These are phyloP conservation scores for Dianthus caryophyllus DNA, from an alignment of 148 eudicot genomes.

Conservation along the genomic window DNA sequence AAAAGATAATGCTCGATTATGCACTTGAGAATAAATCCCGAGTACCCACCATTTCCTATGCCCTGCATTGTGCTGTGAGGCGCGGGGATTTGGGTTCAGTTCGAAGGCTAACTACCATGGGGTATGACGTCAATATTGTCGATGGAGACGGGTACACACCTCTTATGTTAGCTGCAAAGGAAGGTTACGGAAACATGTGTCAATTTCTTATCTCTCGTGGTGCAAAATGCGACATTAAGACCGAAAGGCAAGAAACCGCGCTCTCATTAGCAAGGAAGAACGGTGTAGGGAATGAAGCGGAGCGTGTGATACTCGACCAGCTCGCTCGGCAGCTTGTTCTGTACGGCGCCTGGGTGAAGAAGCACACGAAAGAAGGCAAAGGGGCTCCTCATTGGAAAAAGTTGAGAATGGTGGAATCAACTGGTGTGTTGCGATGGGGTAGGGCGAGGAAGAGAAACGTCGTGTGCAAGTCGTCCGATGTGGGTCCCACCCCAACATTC, in stretches of 20 bases:
- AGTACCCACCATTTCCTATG: constrained; percentile 25
- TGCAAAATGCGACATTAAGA: constrained; percentile 30
- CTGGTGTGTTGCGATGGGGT: constrained; percentile 64
- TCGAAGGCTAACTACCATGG: constrained; percentile 22
- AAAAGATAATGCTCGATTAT: constrained; percentile 35
- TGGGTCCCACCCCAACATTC: constrained; percentile 53
- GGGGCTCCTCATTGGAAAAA: constrained; percentile 50
- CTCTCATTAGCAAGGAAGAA: constrained; percentile 31
- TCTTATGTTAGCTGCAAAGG: constrained; percentile 34
- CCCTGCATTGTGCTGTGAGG: constrained; percentile 31
- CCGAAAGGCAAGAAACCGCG: constrained; percentile 27
- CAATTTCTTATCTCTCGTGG: constrained; percentile 34
- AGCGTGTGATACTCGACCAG: constrained; percentile 46
- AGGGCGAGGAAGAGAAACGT: constrained; percentile 55
- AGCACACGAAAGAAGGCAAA: constrained; percentile 59
- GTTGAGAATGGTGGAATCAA: constrained; percentile 40
- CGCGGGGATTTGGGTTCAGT: constrained; percentile 29
- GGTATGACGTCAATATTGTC: constrained; percentile 26
- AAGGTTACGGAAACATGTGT: constrained; percentile 30
- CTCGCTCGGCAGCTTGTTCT: constrained; percentile 52
- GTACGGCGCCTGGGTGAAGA: constrained; percentile 44
- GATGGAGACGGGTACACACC: constrained; percentile 36
- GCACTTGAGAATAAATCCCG: constrained; percentile 28
- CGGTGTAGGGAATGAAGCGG: constrained; percentile 41
- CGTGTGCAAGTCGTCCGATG: constrained; percentile 46